Evolutionary conservation across 176 grass and related monocot species (phyloP), one percentile per base, ranked within the genome.

Genomic region (Hyparrhenia diplandra): DNA sequence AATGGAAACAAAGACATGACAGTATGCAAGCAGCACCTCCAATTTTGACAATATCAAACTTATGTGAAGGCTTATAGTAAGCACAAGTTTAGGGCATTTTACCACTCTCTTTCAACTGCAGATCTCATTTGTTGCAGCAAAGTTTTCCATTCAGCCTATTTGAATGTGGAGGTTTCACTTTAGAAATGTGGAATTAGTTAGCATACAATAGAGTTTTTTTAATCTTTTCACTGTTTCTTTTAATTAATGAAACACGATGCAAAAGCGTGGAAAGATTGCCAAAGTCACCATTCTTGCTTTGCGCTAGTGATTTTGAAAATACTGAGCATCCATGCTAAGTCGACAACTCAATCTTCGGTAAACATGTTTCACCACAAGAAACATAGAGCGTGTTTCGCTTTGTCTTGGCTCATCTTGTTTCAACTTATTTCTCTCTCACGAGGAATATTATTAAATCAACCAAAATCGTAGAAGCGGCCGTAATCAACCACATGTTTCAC

Each of bases 11-110:
- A 45, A 81, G 73, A 34, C 29, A 30, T 23, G 29, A 5, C 21
- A 35, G 16, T 77, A 73, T 79, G 40, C 78, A 82, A 5, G 3
- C 31, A 85, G 36, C 57, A 49, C 83, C 73, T 85, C 66, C 28
- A 43, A 5, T 37, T 64, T 42, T 35, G 11, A 13, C 6, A 20
- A 31, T 42, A 73, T 64, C 61, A 80, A 76, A 6, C 0, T 13
- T 13, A 8, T 0, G 4, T n/a, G 32, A 17, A 10, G 17, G 68
- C 13, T 64, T 52, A 10, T 63, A 24, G 28, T 5, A 30, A 40
- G 2, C 8, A 46, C 4, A 64, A 12, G 25, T 18, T 55, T 64
- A 43, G 14, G 21, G 2, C 29, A 24, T 10, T 5, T 23, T 67
- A 1, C 18, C 39, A 32, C 6, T 4, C 11, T 4, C 6, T 47